phyloP scores from a whole-genome alignment of 495 filamentous ascomycete species.

The Melanomma pulvis-pyrius region DNA sequence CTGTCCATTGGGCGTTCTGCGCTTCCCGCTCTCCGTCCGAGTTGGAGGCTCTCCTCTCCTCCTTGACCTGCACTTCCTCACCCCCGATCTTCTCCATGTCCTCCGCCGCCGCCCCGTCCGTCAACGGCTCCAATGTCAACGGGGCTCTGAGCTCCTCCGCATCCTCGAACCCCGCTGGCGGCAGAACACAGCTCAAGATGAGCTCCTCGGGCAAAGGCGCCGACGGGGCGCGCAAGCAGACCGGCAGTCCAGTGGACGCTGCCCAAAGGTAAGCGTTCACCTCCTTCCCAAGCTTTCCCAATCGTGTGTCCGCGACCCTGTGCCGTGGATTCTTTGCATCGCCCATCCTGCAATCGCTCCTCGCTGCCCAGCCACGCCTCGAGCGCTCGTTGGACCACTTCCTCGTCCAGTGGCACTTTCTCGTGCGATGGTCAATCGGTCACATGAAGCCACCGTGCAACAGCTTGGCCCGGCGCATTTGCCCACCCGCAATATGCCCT shows the following conservation, averaged over 20 bases:
- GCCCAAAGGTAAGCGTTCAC: conserved; percentile 52
- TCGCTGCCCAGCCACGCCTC: conserved; percentile 26
- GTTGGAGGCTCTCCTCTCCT: conserved; percentile 31
- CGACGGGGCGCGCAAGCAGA: conserved; percentile 60
- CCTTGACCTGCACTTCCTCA: conserved; percentile 21
- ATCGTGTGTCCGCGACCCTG: neutral
- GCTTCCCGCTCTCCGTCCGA: conserved; percentile 5
- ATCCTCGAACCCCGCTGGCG: conserved; percentile 43
- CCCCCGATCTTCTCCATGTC: conserved; percentile 48
- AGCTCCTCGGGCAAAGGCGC: conserved; percentile 52
- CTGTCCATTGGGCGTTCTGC: conserved; percentile 17
- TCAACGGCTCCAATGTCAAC: conserved; percentile 56
- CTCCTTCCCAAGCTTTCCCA: neutral
- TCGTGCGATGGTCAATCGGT: conserved; percentile 37
- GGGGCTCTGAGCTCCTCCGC: conserved; percentile 35
- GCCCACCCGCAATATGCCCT: neutral
- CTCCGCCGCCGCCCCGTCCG: conserved; percentile 52
- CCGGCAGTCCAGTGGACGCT: conserved; percentile 59
- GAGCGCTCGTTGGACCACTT: conserved; percentile 28
- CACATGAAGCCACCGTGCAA: conserved; percentile 38
- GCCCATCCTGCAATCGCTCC: neutral
- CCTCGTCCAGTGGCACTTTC: conserved; percentile 19
- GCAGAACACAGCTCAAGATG: conserved; percentile 55
- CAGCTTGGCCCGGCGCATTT: conserved; percentile 6
- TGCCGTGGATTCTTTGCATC: neutral